A percentile compares a stretch with the other conserved stretches of the same genome.
Evolutionary conservation across 148 eudicot species (phyloP).

Genomic region (Rhododendron williamsianum): DNA sequence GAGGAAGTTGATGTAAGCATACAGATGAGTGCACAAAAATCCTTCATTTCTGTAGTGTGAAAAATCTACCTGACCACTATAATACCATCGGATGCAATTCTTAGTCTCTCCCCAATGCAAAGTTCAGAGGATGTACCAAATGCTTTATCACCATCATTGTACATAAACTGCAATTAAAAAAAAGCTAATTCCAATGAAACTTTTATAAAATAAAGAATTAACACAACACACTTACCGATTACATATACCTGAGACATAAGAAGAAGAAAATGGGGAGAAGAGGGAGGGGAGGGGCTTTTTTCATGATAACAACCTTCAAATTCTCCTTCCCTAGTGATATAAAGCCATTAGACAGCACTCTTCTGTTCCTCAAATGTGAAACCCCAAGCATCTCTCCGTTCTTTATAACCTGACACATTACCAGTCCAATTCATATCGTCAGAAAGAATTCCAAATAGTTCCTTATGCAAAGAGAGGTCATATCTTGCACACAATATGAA

Average conservation of each 20-base stretch:
- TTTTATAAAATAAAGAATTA: slow-evolving; percentile 6
- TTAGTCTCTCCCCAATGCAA: slow-evolving; percentile 81
- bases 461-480: not conserved
- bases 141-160: slow-evolving; percentile 98
- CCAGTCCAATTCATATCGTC: not conserved
- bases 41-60: not conserved
- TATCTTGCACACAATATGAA: not conserved
- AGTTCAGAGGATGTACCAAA: slow-evolving; percentile 94
- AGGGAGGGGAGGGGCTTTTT: not conserved
- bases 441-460: not conserved
- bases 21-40: not conserved
- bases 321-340: slow-evolving; percentile 86
- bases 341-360: slow-evolving; percentile 85
- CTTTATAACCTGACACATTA: slow-evolving; percentile 70
- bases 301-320: slow-evolving; percentile 54
- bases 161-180: slow-evolving; percentile 70
- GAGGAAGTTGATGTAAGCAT: slow-evolving; percentile 4
- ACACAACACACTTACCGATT: not conserved
- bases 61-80: slow-evolving; percentile 71
- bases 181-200: slow-evolving; percentile 9
- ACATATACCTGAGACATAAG: not conserved
- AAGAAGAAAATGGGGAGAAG: not conserved
- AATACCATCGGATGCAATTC: slow-evolving; percentile 91
- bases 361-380: slow-evolving; percentile 87
- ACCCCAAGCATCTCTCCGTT: slow-evolving; percentile 99